phyloP scores from a whole-genome alignment of 352 stramenopile species.

The Phytophthora litchii region DNA sequence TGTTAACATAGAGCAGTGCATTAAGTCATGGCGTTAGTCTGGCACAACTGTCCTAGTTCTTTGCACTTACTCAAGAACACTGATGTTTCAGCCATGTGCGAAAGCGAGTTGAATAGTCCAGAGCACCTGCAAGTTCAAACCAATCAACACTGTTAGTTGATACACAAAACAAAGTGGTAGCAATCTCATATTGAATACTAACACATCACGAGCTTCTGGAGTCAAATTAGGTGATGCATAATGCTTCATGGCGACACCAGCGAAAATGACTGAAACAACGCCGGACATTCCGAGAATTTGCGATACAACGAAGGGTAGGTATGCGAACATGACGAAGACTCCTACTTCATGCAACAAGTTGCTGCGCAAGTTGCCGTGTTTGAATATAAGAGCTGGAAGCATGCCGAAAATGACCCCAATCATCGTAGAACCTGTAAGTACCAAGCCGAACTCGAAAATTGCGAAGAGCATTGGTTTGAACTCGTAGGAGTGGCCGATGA shows the following conservation, averaged over 20 bases:
- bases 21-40: neutral
- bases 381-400: constrained; percentile 89
- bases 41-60: neutral
- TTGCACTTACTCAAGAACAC: constrained; percentile 91
- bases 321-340: constrained; percentile 89
- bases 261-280: constrained; percentile 95
- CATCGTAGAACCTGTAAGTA: constrained; percentile 88
- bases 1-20: neutral
- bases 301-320: constrained; percentile 78
- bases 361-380: constrained; percentile 89
- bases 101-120: constrained; percentile 90
- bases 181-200: constrained; percentile 23
- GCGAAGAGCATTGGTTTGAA: constrained; percentile 79
- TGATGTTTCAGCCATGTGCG: constrained; percentile 91
- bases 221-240: constrained; percentile 91
- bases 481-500: constrained; percentile 89
- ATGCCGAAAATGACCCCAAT: constrained; percentile 89
- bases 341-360: constrained; percentile 89
- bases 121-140: constrained; percentile 54
- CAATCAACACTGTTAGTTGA: constrained; percentile 2
- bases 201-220: constrained; percentile 79
- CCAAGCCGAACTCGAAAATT: constrained; percentile 90
- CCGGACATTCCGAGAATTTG: constrained; percentile 86
- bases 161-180: neutral
- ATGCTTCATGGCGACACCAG: constrained; percentile 91